These are phyloP conservation scores for Crucibulum laeve DNA, from an alignment of 768 basidiomycete genomes.

Conservation along the genomic window DNA sequence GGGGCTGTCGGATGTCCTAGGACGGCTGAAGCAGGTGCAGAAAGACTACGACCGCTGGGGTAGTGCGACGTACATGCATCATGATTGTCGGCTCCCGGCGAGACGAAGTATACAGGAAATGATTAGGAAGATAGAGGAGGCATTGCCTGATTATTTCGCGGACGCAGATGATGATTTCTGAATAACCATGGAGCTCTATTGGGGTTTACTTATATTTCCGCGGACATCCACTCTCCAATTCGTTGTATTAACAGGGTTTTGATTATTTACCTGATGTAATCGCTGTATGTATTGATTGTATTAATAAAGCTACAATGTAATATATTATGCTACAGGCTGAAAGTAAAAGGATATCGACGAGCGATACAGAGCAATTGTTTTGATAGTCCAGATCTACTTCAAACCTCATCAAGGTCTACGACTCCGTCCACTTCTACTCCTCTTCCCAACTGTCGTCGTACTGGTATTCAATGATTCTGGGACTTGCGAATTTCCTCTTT, in stretches of 20 bases:
- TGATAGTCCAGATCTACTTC: too few relatives aligned
- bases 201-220: too few relatives aligned
- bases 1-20: constrained; percentile 63
- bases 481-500: constrained; percentile 7
- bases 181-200: too few relatives aligned
- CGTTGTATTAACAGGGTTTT: too few relatives aligned
- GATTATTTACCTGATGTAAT: too few relatives aligned
- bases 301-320: too few relatives aligned
- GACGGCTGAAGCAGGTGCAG: constrained; percentile 55
- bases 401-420: constrained; percentile 2
- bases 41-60: constrained; percentile 72
- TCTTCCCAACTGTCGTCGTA: constrained; percentile 18
- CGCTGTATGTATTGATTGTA: too few relatives aligned
- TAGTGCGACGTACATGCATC: constrained; percentile 74
- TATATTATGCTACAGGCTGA: too few relatives aligned
- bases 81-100: constrained; percentile 61
- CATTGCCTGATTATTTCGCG: constrained; percentile 60
- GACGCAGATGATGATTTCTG: constrained; percentile 21
- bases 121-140: constrained; percentile 53
- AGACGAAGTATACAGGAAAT: constrained; percentile 51
- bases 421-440: constrained; percentile 21
- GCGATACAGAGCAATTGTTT: background rate
- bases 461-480: constrained; percentile 12
- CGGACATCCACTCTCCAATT: too few relatives aligned
- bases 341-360: too few relatives aligned